These are phyloP conservation scores for Microsporum canis DNA, from an alignment of 2,329 filamentous ascomycete species.

Conservation along the genomic window DNA sequence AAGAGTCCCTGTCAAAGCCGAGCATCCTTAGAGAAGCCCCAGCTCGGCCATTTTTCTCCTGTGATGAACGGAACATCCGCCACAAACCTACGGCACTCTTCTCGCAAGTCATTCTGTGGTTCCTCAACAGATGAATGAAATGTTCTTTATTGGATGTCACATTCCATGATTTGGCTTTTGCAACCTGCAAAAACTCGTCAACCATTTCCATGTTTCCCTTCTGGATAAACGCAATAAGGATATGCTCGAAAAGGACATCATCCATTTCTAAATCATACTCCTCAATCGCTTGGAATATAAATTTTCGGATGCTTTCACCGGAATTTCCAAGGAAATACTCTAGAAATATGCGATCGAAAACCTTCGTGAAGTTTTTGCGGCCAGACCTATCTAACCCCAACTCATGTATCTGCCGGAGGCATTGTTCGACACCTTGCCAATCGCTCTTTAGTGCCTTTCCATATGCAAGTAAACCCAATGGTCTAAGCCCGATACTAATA, in stretches of 20 bases:
- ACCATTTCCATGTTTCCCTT: constrained; percentile 27
- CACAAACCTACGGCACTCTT: constrained; percentile 28
- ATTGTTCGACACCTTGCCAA: constrained; percentile 31
- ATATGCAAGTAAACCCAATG: constrained; percentile 29
- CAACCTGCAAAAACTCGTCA: constrained; percentile 23
- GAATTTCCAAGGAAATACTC: constrained; percentile 32
- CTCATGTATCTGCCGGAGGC: constrained; percentile 29
- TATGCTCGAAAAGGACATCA: constrained; percentile 30
- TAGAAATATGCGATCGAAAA: constrained; percentile 32
- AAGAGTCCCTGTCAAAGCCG: constrained; percentile 25
- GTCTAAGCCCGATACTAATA: constrained; percentile 24
- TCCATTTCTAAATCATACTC: constrained; percentile 29
- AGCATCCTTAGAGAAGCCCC: constrained; percentile 27
- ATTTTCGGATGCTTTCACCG: constrained; percentile 25
- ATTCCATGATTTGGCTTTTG: constrained; percentile 24
- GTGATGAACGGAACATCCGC: constrained; percentile 32
- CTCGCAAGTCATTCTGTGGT: constrained; percentile 26
- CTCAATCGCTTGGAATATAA: constrained; percentile 26
- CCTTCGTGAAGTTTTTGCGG: constrained; percentile 19
- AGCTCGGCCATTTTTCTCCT: constrained; percentile 23
- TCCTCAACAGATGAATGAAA: constrained; percentile 25
- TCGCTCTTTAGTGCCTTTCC: constrained; percentile 28
- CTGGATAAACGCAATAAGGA: constrained; percentile 31
- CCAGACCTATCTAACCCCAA: constrained; percentile 22
- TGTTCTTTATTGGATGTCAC: constrained; percentile 22